Base-by-base conservation (phyloP, 768 basidiomycete species). In the Macrocybe gigantea region DNA sequence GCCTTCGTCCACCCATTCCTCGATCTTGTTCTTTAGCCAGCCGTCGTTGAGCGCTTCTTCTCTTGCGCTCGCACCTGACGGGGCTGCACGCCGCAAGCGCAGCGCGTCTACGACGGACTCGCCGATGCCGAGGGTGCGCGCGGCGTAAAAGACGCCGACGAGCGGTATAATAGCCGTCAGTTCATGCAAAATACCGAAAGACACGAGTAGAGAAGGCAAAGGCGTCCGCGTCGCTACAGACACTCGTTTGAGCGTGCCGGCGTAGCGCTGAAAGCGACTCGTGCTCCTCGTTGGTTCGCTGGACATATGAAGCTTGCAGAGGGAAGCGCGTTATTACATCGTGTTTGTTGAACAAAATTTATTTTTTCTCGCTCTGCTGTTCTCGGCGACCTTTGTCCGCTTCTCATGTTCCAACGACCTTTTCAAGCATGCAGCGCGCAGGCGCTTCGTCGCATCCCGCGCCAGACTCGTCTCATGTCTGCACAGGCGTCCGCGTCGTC, bases 111-210 rank as follows among this genome's bases (percentile, higher is more conserved):
- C 78, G 49, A 90, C 62, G 35, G 64, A 67, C 45, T 86, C 82
- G 0, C 93, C 93, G 15, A 88, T 62, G 2, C 85, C 87, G 1
- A 88, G 55, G 5, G 75, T 61, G 33, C 84, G 72, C 7, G 89
- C 80, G 0, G 72, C 70, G 58, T 80, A 90, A 63, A 92, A 95
- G 35, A 88, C 60, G 33, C 80, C 77, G 4, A 85, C 75, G 30
- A 93, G 73, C 2, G 93, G 90, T 0, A 81, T 71, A 44, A 93
- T 59, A 0, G 93, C 91, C 0, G 91, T 93, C 8, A 90, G 53
- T 60, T 96, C 93, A 59, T 96, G 93, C 2, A 96, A 71, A 45
- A 93, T 66, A 5, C 78, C 82, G 54, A 96, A 95, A 0, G 92
- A 90, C 37, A 88, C 53, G 7, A 78, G 53, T 52, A 96, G 76